These are phyloP conservation scores for Ilyonectria robusta DNA, from an alignment of 2,329 filamentous ascomycete species.

Conservation along the genomic window DNA sequence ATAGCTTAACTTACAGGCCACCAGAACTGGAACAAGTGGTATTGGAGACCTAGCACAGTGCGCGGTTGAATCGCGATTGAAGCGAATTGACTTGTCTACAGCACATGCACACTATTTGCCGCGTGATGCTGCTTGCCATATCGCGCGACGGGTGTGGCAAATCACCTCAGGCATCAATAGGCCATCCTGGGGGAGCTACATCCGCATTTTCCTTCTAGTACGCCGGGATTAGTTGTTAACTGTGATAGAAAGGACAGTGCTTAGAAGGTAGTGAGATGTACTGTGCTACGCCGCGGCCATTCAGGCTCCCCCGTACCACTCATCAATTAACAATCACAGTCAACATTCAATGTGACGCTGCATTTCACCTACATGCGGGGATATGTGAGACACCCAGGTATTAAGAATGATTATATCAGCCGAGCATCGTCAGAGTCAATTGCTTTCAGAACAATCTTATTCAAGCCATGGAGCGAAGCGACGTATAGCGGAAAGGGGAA, in stretches of 20 bases:
- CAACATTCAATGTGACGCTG: not conserved
- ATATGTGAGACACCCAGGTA: not conserved
- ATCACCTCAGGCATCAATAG: too few relatives aligned
- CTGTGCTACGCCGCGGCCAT: conserved; percentile 31
- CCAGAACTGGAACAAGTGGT: too few relatives aligned
- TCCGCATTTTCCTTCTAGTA: too few relatives aligned
- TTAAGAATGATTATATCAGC: not conserved
- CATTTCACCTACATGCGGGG: not conserved
- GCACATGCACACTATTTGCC: too few relatives aligned
- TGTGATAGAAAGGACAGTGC: conserved; percentile 26
- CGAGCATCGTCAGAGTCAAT: not conserved
- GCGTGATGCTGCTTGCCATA: too few relatives aligned
- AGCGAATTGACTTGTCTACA: too few relatives aligned
- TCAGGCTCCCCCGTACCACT: not conserved
- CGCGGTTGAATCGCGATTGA: too few relatives aligned
- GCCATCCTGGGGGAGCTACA: too few relatives aligned
- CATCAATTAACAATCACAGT: not conserved
- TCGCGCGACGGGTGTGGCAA: too few relatives aligned
- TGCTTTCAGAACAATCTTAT: not conserved
- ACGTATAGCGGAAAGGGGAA: not conserved
- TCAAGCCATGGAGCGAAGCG: not conserved
- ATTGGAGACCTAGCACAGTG: too few relatives aligned
- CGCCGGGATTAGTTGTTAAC: conserved; percentile 26
- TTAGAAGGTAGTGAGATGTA: conserved; percentile 18
- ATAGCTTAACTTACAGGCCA: too few relatives aligned